Base-by-base conservation (phyloP, 176 grass and related monocot genomes). In the Panicum miliaceum region DNA sequence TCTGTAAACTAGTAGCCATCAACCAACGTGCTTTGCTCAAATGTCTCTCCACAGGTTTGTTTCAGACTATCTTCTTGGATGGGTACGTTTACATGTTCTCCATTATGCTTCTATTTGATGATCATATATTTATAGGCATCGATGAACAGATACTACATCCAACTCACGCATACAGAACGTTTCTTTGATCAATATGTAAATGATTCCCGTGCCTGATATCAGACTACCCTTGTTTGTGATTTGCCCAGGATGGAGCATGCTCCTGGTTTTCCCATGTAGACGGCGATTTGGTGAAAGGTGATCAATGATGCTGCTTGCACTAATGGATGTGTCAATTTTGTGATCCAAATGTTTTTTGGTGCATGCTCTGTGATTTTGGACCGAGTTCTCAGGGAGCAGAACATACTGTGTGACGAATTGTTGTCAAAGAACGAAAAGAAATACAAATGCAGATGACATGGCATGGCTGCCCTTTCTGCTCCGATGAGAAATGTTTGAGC, bases 1-100 rank as follows among this genome's bases (percentile, higher is more conserved):
- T 88, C 3, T 65, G 27, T 71, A 71, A n/a, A 76, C 41, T 59
- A 45, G 43, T 50, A 65, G 85, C 26, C 23, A 40, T 71, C 38
- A 68, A 85, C 61, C 26, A 57, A 20, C 38, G 34, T 38, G 37
- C 20, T 59, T 81, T 47, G 26, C 20, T 37, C 23, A 20, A 2
- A 58, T 26, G n/a, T 15, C 61, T 45, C 8, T 63, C 41, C 56
- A 38, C 53, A 82, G 78, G 77, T 89, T 77, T 0, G 63, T 35
- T 50, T 63, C 8, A 1, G 64, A 70, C 48, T 69, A 11, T 26
- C 20, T 23, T 78, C 23, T 64, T 80, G 47, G 45, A 68, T 81
- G 7, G 26, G n/a, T n/a, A 57, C 64, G 10, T 40, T 29, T 4
- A 29, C 22, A 37, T 56, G 48, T 37, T 69, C 11, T 58, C 20